Percentiles rank a stretch among this genome's conserved stretches.
phyloP scores from a whole-genome alignment of 306 rosid genomes.

The Dalbergia cultrata region DNA sequence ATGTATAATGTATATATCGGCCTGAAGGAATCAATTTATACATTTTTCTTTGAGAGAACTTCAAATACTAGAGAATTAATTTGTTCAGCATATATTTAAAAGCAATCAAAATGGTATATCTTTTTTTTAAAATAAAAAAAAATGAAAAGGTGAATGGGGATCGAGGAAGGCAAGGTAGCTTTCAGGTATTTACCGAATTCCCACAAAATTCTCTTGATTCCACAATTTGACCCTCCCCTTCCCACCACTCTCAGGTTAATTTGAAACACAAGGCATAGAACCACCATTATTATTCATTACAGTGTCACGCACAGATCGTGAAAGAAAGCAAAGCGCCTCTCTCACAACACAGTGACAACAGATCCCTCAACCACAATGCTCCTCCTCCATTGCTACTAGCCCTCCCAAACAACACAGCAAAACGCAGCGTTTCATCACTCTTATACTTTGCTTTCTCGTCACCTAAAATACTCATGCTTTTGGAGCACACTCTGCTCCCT shows the following conservation, averaged over 20 bases:
- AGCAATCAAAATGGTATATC: no score
- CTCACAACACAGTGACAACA: conserved; percentile 12
- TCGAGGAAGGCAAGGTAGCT: conserved; percentile 17
- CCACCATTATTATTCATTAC: conserved; percentile 31
- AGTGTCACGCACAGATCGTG: conserved; percentile 57
- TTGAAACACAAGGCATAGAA: conserved; percentile 54
- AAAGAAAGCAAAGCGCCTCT: conserved; percentile 52
- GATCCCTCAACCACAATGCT: conserved; percentile 31
- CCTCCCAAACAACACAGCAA: background rate
- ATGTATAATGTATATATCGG: no score
- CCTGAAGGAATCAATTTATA: no score
- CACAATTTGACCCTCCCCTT: conserved; percentile 46
- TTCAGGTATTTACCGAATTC: conserved; percentile 38
- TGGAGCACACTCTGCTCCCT: conserved; percentile 29
- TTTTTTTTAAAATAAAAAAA: background rate
- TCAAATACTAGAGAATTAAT: no score
- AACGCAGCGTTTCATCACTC: background rate
- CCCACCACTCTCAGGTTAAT: conserved; percentile 49
- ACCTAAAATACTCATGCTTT: conserved; percentile 17
- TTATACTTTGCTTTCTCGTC: background rate
- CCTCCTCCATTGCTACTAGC: background rate
- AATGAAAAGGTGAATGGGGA: background rate
- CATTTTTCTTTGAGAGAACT: no score
- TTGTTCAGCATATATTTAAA: no score
- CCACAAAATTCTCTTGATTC: background rate